Conservation (phyloP, 176 grass and related monocot genomes). For the Cenchrus americanus region DNA sequence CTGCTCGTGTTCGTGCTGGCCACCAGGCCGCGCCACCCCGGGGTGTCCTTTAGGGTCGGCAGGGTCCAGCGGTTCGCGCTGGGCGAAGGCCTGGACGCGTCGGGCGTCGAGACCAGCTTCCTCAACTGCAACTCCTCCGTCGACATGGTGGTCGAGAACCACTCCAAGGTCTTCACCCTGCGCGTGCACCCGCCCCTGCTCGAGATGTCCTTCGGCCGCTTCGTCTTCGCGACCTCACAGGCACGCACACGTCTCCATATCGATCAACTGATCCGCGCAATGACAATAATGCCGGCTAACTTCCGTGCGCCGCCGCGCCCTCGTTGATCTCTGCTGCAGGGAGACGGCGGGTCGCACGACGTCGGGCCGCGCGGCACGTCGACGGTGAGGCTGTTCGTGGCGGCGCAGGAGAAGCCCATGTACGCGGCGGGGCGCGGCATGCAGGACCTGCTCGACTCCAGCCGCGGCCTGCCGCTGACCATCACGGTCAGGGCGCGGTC, state of each 20-base stretch:
- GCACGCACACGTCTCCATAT: not conserved
- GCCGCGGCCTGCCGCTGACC: constrained; percentile 58
- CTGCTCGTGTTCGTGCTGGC: constrained; percentile 82
- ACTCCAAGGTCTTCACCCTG: constrained; percentile 83
- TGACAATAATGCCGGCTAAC: no score
- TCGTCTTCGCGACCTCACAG: constrained; percentile 71
- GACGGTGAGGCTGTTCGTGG: constrained; percentile 52
- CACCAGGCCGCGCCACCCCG: constrained; percentile 58
- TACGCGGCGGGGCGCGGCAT: constrained; percentile 81
- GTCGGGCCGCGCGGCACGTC: constrained; percentile 26
- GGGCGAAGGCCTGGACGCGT: constrained; percentile 77
- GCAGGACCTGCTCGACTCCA: constrained; percentile 77
- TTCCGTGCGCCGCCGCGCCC: no score
- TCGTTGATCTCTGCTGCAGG: constrained; percentile 35
- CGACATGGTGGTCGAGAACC: constrained; percentile 75
- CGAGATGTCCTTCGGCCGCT: constrained; percentile 62
- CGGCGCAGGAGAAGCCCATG: constrained; percentile 79
- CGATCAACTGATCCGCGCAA: not conserved
- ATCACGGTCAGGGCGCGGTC: constrained; percentile 57
- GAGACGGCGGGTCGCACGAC: constrained; percentile 43
- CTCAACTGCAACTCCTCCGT: constrained; percentile 87
- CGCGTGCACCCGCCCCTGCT: constrained; percentile 54
- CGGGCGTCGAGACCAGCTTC: constrained; percentile 83
- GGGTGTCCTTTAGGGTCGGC: constrained; percentile 61
- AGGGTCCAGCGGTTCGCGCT: constrained; percentile 71